A percentile compares a stretch with the other conserved stretches of the same genome.
phyloP scores from a whole-genome alignment of 306 rosid genomes.

The Lithocarpus polystachyus region DNA sequence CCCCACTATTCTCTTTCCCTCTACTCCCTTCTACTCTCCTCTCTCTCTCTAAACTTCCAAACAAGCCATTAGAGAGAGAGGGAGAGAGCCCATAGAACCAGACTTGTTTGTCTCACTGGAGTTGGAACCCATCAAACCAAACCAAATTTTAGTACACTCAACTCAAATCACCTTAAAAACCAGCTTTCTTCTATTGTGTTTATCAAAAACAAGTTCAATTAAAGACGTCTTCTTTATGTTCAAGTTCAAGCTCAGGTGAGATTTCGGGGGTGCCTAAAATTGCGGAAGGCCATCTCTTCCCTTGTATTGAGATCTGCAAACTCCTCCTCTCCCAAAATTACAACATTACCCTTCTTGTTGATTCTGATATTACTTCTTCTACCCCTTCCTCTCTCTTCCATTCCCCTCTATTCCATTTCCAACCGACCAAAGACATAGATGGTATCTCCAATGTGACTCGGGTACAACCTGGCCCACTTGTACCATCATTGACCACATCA shows the following conservation, averaged over 20 bases:
- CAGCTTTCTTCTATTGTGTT: too few relatives aligned
- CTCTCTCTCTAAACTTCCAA: too few relatives aligned
- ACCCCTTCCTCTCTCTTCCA: slow-evolving; percentile 46
- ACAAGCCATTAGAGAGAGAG: too few relatives aligned
- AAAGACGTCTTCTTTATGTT: not conserved
- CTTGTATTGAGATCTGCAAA: slow-evolving; percentile 58
- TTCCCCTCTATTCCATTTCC: slow-evolving; percentile 37
- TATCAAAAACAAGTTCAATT: not conserved
- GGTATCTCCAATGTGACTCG: too few relatives aligned
- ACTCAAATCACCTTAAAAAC: too few relatives aligned
- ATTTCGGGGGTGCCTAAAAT: slow-evolving; percentile 51
- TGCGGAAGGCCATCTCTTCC: slow-evolving; percentile 70
- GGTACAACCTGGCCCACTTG: slow-evolving; percentile 36
- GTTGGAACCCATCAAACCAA: too few relatives aligned
- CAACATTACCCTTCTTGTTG: slow-evolving; percentile 33
- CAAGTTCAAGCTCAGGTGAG: slow-evolving; percentile 17
- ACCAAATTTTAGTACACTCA: too few relatives aligned
- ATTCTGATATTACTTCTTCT: slow-evolving; percentile 41
- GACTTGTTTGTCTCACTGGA: too few relatives aligned
- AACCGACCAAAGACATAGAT: not conserved
- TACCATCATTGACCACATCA: slow-evolving; percentile 51
- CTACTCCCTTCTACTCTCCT: too few relatives aligned
- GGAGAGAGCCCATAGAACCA: too few relatives aligned
- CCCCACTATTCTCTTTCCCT: too few relatives aligned
- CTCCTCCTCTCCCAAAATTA: slow-evolving; percentile 44